Conservation (phyloP, 1,139 yeast species). For the Kazachstania sp. region DNA sequence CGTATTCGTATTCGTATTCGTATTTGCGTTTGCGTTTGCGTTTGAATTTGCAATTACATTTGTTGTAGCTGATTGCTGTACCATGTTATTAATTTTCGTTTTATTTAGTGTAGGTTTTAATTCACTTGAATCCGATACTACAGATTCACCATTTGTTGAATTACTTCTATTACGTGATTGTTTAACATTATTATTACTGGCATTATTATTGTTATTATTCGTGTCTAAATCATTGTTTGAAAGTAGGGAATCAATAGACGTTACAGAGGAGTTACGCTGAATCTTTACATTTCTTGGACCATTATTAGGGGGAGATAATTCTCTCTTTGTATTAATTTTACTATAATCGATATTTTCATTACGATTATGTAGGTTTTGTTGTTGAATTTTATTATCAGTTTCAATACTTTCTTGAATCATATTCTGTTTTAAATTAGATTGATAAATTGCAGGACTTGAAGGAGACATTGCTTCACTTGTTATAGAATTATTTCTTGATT, state of each 20-base stretch:
- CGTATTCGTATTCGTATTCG: not conserved
- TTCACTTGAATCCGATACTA: not conserved
- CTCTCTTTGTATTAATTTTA: not conserved
- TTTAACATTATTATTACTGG: not conserved
- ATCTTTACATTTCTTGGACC: not conserved
- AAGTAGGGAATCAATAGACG: constrained; percentile 7
- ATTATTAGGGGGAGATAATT: not conserved
- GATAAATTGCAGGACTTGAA: constrained; percentile 12
- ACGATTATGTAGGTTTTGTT: not conserved
- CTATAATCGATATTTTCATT: not conserved
- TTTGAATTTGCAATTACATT: too few relatives aligned
- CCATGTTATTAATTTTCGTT: not conserved
- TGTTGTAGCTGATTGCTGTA: not conserved
- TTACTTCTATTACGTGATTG: not conserved
- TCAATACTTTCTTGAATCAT: not conserved
- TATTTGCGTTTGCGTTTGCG: not conserved
- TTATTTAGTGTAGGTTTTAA: not conserved
- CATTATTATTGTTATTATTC: not conserved
- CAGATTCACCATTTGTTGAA: not conserved
- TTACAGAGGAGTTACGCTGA: not conserved
- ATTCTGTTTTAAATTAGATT: not conserved
- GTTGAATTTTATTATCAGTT: not conserved
- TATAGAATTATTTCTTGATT: constrained; percentile 24
- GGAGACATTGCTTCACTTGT: constrained; percentile 28
- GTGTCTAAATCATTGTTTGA: not conserved